phyloP scores from a whole-genome alignment of 2,329 filamentous ascomycete genomes.

The Simplicillium sp. region DNA sequence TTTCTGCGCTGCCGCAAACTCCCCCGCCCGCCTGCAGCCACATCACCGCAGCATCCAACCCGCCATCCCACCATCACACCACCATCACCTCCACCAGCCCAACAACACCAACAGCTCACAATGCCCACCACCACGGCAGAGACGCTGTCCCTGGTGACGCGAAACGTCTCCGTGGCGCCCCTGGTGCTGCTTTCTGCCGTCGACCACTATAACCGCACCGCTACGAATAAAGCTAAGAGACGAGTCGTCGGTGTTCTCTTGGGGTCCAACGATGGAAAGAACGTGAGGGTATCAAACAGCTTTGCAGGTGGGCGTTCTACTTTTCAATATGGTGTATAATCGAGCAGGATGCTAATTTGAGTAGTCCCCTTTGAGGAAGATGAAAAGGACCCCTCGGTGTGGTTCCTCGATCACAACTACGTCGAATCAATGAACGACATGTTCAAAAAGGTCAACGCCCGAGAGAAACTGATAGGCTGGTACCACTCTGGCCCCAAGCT shows the following conservation, averaged over 20 bases:
- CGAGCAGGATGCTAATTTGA: conserved; percentile 6
- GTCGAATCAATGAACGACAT: conserved; percentile 99
- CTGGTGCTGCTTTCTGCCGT: conserved; percentile 95
- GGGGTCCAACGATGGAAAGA: conserved; percentile 92
- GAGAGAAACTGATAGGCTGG: conserved; percentile 98
- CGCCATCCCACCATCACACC: background rate
- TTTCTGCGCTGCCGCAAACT: background rate
- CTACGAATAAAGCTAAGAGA: conserved; percentile 73
- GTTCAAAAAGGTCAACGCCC: conserved; percentile 99
- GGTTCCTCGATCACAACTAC: conserved; percentile 99
- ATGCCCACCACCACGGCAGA: conserved; percentile 98
- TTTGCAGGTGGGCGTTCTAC: conserved; percentile 74
- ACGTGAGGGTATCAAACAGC: conserved; percentile 95
- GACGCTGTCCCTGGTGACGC: conserved; percentile 86
- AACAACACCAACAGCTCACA: conserved; percentile 20
- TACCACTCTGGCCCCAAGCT: conserved; percentile 98
- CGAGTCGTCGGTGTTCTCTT: conserved; percentile 91
- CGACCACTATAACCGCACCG: conserved; percentile 94
- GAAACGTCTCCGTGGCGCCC: conserved; percentile 93
- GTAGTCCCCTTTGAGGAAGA: conserved; percentile 97
- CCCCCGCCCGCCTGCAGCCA: too few relatives aligned
- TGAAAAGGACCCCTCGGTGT: conserved; percentile 95
- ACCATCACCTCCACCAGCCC: background rate
- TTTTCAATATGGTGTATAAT: conserved; percentile 3
- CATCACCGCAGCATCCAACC: background rate